Conservation (phyloP, 257 asterid species). For the Solanum appendiculatum region DNA sequence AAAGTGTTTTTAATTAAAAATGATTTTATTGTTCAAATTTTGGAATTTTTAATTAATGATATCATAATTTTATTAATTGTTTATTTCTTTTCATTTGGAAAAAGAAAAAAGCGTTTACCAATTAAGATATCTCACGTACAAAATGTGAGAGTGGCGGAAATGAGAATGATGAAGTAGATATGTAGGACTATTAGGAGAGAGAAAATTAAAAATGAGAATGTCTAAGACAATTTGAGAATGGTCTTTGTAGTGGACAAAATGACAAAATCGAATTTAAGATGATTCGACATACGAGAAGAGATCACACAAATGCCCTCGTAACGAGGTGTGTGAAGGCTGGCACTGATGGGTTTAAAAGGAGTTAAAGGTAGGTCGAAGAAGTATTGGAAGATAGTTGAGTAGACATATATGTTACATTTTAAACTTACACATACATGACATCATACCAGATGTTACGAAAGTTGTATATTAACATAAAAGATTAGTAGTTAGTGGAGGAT, state of each 20-base stretch:
- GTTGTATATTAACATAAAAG: neutral
- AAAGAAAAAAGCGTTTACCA: neutral
- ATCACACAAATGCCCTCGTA: neutral
- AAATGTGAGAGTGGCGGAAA: too few species aligned
- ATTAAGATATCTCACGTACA: neutral
- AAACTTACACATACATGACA: neutral
- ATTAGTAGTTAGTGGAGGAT: neutral
- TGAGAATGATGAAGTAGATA: neutral
- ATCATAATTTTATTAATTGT: neutral
- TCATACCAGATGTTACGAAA: too few species aligned
- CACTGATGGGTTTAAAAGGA: neutral
- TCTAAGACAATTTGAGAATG: neutral
- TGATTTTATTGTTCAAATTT: neutral
- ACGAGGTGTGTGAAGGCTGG: neutral
- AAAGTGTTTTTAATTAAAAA: neutral
- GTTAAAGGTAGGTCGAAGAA: fast-evolving
- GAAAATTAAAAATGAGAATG: neutral
- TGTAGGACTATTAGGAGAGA: neutral
- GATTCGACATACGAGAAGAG: neutral
- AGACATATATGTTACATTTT: neutral
- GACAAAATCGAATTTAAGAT: neutral
- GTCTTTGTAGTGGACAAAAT: fast-evolving
- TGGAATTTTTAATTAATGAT: neutral
- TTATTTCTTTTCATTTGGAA: fast-evolving
- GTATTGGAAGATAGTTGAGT: neutral